These are phyloP conservation scores for Exobasidium cylindrosporum DNA, from an alignment of 1,284 basidiomycete species.

Conservation along the genomic window DNA sequence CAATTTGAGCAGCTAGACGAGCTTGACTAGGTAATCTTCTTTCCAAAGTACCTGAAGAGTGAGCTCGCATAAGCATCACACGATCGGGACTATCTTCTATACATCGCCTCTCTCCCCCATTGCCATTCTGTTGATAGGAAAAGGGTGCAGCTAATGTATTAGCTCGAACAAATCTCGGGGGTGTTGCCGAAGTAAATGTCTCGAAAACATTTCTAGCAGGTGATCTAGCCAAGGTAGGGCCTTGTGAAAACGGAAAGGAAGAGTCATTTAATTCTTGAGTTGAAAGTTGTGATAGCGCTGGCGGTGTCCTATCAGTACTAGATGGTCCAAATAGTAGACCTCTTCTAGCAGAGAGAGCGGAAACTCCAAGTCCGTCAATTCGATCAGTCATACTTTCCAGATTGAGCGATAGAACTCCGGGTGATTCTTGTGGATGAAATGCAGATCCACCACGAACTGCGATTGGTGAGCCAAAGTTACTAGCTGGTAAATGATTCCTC, in stretches of 20 bases:
- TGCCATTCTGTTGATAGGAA: background rate
- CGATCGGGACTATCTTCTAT: slow-evolving; percentile 7
- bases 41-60: slow-evolving; percentile 22
- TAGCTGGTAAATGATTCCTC: slow-evolving; percentile 15
- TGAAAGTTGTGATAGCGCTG: background rate
- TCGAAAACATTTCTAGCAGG: slow-evolving; percentile 22
- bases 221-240: slow-evolving; percentile 26
- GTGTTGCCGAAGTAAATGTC: background rate
- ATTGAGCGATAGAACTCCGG: background rate
- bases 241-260: slow-evolving; percentile 8
- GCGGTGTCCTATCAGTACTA: slow-evolving; percentile 10
- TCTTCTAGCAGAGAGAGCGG: slow-evolving; percentile 26
- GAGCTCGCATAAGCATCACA: slow-evolving; percentile 27
- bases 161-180: slow-evolving; percentile 9
- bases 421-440: background rate
- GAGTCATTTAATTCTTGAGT: background rate
- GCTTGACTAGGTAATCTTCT: background rate
- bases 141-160: slow-evolving; percentile 12
- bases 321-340: slow-evolving; percentile 28
- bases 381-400: background rate
- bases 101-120: too few relatives aligned
- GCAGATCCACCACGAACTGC: background rate
- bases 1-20: slow-evolving; percentile 14
- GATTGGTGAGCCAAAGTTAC: slow-evolving; percentile 13
- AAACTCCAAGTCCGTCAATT: background rate